phyloP scores from a whole-genome alignment of 208 protist genomes.

The Leishmania amazonensis region DNA sequence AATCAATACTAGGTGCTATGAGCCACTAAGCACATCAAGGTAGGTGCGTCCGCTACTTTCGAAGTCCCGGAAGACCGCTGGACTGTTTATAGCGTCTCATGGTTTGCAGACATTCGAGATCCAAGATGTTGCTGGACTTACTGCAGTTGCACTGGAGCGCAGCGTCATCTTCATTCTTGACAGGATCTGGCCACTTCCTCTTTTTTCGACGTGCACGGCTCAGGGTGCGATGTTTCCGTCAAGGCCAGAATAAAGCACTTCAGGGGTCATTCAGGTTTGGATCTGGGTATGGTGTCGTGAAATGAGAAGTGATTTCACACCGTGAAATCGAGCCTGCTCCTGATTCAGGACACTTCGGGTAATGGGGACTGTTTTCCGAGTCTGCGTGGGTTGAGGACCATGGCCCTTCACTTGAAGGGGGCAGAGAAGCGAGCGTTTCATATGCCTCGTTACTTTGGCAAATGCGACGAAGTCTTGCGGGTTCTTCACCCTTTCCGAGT shows the following conservation, averaged over 20 bases:
- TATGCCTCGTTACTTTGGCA: not conserved
- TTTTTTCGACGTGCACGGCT: conserved; percentile 23
- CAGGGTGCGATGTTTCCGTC: conserved; percentile 19
- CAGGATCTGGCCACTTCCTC: conserved; percentile 27
- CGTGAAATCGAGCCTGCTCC: not conserved
- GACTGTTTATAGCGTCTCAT: conserved; percentile 19
- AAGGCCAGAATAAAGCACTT: conserved; percentile 28
- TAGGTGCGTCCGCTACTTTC: conserved; percentile 17
- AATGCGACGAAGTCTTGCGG: not conserved
- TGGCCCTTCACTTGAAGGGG: conserved; percentile 27
- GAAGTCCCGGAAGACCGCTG: conserved; percentile 9
- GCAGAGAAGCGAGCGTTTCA: conserved; percentile 18
- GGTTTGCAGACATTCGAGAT: conserved; percentile 33
- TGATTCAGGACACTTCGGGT: conserved; percentile 10
- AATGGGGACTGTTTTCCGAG: conserved; percentile 31
- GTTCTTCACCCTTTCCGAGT: conserved; percentile 12
- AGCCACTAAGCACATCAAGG: conserved; percentile 17
- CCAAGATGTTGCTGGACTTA: conserved; percentile 27
- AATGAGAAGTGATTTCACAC: conserved; percentile 19
- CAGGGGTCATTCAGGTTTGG: conserved; percentile 22
- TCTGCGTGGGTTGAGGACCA: conserved; percentile 21
- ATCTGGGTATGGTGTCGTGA: conserved; percentile 11
- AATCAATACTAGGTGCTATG: conserved; percentile 15
- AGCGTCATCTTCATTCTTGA: conserved; percentile 20
- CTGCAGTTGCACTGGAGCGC: conserved; percentile 14